Conservation (phyloP, 2,329 filamentous ascomycete species). For the Curvularia eragrostidis region DNA sequence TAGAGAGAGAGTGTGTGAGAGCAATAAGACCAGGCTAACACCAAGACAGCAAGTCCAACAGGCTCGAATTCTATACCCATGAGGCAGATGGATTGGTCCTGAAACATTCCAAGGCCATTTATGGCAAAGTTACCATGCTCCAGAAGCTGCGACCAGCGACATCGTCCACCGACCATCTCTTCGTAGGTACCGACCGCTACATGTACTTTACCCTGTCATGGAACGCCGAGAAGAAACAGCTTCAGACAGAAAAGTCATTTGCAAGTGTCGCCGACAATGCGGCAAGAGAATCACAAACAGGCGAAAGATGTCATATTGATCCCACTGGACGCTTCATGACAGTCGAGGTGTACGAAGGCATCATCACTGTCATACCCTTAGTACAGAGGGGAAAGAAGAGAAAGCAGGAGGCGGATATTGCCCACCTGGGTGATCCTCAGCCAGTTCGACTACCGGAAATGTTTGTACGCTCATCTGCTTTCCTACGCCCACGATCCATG, state of each 20-base stretch:
- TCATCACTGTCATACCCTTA: slow-evolving; percentile 69
- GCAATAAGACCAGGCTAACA: slow-evolving; percentile 17
- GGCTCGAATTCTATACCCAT: slow-evolving; percentile 81
- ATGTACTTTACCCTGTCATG: slow-evolving; percentile 91
- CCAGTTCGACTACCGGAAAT: slow-evolving; percentile 70
- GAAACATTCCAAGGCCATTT: slow-evolving; percentile 73
- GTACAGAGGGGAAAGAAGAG: slow-evolving; percentile 61
- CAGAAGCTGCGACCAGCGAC: slow-evolving; percentile 78
- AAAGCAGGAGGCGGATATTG: slow-evolving; percentile 57
- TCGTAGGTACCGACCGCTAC: slow-evolving; percentile 87
- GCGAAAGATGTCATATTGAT: slow-evolving; percentile 83
- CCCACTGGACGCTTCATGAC: slow-evolving; percentile 74
- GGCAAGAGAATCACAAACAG: slow-evolving; percentile 77
- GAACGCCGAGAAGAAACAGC: slow-evolving; percentile 65
- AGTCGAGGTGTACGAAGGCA: slow-evolving; percentile 71
- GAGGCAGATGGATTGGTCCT: slow-evolving; percentile 66
- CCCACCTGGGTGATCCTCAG: slow-evolving; percentile 67
- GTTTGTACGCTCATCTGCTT: slow-evolving; percentile 69
- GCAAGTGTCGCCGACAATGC: slow-evolving; percentile 67
- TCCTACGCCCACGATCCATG: slow-evolving; percentile 63
- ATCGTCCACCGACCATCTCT: slow-evolving; percentile 80
- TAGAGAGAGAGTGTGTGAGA: slow-evolving; percentile 1
- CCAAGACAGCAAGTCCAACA: slow-evolving; percentile 72
- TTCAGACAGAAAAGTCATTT: slow-evolving; percentile 65
- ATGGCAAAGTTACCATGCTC: slow-evolving; percentile 86